A percentile compares a stretch with the other conserved stretches of the same genome.
phyloP scores from a whole-genome alignment of 2,329 filamentous ascomycete genomes.

The Sporothrix mexicana region DNA sequence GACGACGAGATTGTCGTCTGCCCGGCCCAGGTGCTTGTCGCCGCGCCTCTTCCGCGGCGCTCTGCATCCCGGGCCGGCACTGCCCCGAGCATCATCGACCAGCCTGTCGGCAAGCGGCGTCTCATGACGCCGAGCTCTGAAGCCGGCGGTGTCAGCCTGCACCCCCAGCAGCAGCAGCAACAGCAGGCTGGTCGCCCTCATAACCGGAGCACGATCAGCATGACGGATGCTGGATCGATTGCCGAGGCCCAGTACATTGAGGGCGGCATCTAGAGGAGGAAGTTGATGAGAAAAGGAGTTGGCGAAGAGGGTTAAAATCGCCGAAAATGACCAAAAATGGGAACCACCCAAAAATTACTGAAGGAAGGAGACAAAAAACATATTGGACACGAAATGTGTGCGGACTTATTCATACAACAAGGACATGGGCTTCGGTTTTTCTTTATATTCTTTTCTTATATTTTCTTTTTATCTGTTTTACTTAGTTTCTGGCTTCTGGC shows the following conservation, averaged over 20 bases:
- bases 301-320: too few relatives aligned
- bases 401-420: constrained; percentile 12
- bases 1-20: constrained; percentile 96
- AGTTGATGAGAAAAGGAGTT: neutral
- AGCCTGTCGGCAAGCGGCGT: constrained; percentile 37
- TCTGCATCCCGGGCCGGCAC: constrained; percentile 39
- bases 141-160: constrained; percentile 53
- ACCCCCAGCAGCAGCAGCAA: constrained; percentile 33
- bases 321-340: too few relatives aligned
- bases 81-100: constrained; percentile 32
- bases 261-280: constrained; percentile 18
- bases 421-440: constrained; percentile 1
- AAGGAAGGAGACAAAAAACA: neutral
- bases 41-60: constrained; percentile 51
- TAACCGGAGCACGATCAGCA: constrained; percentile 47
- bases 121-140: constrained; percentile 59
- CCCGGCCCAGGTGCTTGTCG: constrained; percentile 90
- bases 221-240: constrained; percentile 39
- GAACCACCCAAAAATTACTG: neutral
- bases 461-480: constrained; percentile 23
- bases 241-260: constrained; percentile 29
- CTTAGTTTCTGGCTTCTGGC: neutral
- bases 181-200: constrained; percentile 45
- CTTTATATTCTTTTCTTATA: neutral
- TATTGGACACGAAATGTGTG: constrained; percentile 8